Evolutionary conservation across 2,329 filamentous ascomycete species (phyloP), one percentile per base, ranked within the genome.

Genomic region (Colletotrichum trifolii): DNA sequence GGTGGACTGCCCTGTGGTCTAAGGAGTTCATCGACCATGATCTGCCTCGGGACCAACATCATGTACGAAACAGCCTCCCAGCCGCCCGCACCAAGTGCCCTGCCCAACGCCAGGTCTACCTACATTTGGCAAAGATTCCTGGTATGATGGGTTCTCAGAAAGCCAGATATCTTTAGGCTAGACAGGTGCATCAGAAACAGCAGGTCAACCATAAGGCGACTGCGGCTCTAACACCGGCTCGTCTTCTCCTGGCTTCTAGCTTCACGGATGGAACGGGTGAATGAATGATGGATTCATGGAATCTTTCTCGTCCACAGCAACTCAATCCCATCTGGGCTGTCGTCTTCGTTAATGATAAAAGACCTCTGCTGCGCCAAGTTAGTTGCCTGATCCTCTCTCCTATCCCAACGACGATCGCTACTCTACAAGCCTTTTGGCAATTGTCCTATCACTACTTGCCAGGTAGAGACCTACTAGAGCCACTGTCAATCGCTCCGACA

Each of bases 401-500:
- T 53, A 25, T 56, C 62, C 36, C 11, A 56, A 40, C 46, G 46
- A 53, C 52, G 53, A 47, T 48, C 58, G 34, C 48, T 25, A 25
- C 25, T 25, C 4, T 43, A 56, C 52, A 45, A 47, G 15, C 40
- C 43, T 33, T 33, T 34, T 4, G 54, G 54, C 54, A 39, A 15
- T 40, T 42, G 33, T 48, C n/a, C 69, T 34, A 70, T 71, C 33
- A 69, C 68, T 74, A 70, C 17, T 76, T 74, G 68, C 82, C 81
- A 10, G 81, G 12, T 45, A 6, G 42, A 39, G 25, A 25, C 25
- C 52, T 62, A 39, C 52, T 17, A 49, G 9, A 57, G 40, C 62
- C 46, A 56, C 38, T 33, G 47, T 46, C 74, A 70, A 72, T 75
- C 73, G 69, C 60, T 67, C 53, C 62, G 73, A 60, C 9, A 43